Evolutionary conservation across 441 rosid species (phyloP), one percentile per base, ranked within the genome.

Genomic region (Pelargonium citronellum): DNA sequence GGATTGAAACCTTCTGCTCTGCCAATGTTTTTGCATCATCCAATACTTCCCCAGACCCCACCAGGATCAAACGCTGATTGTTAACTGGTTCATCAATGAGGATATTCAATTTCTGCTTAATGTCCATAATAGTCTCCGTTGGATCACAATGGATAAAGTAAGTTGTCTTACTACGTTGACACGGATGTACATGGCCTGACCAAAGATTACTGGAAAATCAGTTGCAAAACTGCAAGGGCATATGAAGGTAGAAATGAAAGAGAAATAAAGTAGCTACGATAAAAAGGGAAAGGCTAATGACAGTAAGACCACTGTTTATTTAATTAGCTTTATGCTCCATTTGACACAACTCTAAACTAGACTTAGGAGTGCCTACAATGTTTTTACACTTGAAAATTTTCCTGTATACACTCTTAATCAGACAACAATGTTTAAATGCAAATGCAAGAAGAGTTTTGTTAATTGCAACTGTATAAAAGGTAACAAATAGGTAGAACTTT

Each of bases 1-100:
- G 19, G 44, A 62, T 27, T 62, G 5, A 44, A 80, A 84, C 98
- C 91, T 91, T 89, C 70, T 89, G 91, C 55, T 94, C 96, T 1
- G 95, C 96, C 77, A 91, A 78, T 63, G 95, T 75, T 81, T 91
- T 90, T n/a, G 90, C 85, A 82, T 91, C 99, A 69, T 86, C 89
- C 64, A 91, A 79, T n/a, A 87, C 78, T 78, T 86, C 89, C 69
- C 88, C 89, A 11, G 87, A 76, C 8, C 81, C 81, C 79, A 87
- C 66, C 71, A 89, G 81, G 74, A 88, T 77, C 76, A 94, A 81
- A 69, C 88, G 87, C 77, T 94, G 96, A 81, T 87, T 85, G 47
- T 74, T 79, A 74, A 76, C 86, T 46, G 91, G 91, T 65, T 87
- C 86, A 77, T 89, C 94, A 76, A 83, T 84, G 68, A 91, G 87